phyloP scores from a whole-genome alignment of 2,329 filamentous ascomycete species.

The Aureobasidium sp. region DNA sequence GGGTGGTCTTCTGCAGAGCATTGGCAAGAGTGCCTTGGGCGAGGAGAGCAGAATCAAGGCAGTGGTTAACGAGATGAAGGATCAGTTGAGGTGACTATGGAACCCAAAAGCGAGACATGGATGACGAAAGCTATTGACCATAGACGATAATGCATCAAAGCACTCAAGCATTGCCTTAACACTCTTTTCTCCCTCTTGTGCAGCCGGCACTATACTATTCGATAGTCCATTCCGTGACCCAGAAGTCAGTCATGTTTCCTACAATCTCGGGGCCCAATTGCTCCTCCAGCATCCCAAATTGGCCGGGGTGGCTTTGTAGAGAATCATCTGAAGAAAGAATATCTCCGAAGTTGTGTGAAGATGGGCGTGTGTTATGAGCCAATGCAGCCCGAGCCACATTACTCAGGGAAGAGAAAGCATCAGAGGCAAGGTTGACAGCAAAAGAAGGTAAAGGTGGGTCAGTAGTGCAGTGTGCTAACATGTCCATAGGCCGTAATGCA shows the following conservation, averaged over 20 bases:
- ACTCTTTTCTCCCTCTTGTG: neutral
- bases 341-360: neutral
- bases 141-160: constrained; percentile 1
- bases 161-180: neutral
- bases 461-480: constrained; percentile 23
- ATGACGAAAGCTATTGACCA: constrained; percentile 11
- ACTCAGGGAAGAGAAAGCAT: constrained; percentile 22
- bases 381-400: constrained; percentile 19
- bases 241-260: constrained; percentile 32
- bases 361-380: neutral
- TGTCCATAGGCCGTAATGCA: constrained; percentile 16
- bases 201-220: constrained; percentile 19
- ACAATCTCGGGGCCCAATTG: constrained; percentile 29
- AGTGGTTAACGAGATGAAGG: constrained; percentile 53
- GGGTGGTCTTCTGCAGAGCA: constrained; percentile 43
- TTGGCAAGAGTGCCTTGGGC: constrained; percentile 43
- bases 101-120: neutral
- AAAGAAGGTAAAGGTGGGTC: constrained; percentile 21
- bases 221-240: constrained; percentile 28
- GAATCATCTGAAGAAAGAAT: neutral
- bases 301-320: constrained; percentile 2
- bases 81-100: constrained; percentile 30
- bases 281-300: constrained; percentile 25
- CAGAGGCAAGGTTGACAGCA: constrained; percentile 22
- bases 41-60: constrained; percentile 55